Conservation (phyloP, 1,284 basidiomycete species). For the Ganoderma meredithae region DNA sequence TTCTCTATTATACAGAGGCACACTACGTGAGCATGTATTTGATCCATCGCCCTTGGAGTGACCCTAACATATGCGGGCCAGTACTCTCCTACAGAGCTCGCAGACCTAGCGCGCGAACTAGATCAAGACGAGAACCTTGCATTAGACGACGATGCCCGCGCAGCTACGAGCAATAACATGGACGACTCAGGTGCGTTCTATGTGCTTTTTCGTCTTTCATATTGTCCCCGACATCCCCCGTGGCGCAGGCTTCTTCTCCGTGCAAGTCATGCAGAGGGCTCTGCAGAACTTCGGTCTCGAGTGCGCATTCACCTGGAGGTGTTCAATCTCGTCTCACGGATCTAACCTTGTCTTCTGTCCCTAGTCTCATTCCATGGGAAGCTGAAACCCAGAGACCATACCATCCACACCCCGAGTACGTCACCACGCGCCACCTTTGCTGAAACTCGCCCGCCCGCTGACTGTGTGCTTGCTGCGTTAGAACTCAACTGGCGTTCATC, state of each 20-base stretch:
- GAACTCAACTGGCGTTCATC: constrained; percentile 87
- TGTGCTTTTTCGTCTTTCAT: constrained; percentile 14
- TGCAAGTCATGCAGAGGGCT: constrained; percentile 83
- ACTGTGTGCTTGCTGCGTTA: constrained; percentile 41
- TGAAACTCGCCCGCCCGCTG: background rate
- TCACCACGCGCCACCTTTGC: constrained; percentile 24
- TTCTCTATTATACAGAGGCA: constrained; percentile 56
- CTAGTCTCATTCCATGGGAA: constrained; percentile 5
- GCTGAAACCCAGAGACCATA: constrained; percentile 3
- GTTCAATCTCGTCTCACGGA: constrained; percentile 3
- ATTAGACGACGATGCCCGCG: constrained; percentile 48
- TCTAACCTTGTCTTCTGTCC: background rate
- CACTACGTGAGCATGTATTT: constrained; percentile 61
- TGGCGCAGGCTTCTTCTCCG: constrained; percentile 81
- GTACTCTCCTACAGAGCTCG: constrained; percentile 90
- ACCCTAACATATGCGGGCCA: constrained; percentile 41
- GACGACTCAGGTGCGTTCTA: constrained; percentile 77
- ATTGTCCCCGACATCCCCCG: background rate
- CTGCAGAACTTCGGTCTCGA: constrained; percentile 80
- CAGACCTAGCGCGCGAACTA: constrained; percentile 50
- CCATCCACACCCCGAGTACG: constrained; percentile 7
- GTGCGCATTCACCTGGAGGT: constrained; percentile 48
- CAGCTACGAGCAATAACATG: constrained; percentile 77
- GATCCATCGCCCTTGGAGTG: constrained; percentile 29
- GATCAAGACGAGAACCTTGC: constrained; percentile 44